Evolutionary conservation across 148 eudicot genomes (phyloP), one percentile per base, ranked within the genome.

Genomic region (Silene latifolia): DNA sequence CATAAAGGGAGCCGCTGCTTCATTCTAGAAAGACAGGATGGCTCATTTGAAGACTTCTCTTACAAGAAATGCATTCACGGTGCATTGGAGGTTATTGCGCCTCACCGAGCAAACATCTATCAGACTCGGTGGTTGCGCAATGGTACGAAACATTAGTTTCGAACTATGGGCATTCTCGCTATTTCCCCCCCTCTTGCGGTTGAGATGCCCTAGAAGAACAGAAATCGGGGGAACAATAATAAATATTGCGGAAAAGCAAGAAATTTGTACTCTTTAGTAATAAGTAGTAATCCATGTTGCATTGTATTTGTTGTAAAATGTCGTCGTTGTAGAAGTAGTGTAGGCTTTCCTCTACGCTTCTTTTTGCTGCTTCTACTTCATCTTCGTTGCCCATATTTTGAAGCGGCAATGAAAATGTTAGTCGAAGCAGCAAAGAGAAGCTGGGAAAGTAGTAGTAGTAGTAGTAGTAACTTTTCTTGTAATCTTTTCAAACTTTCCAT

Each of bases 351-450:
- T 89, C 88, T 88, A 88, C 59, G 93, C 97, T 94, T 92, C 88
- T 91, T 91, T 94, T 92, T 92, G 96, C 89, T 87, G 91, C 96
- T 89, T 92, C 93, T 88, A 89, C 96, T 91, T 83, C 85, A 85
- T 83, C 85, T 91, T 88, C 79, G 82, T 88, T 79, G 86, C 91
- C 85, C 47, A 47, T 19, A 67, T 32, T 67, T 47, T 57, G 66
- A 0, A 35, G 9, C 3, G 83, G 88, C 82, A 78, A 76, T 27
- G 77, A 89, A 87, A 69, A 78, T 83, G 47, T 84, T 87, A 92
- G 97, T 92, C 92, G 97, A 90, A 85, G 97, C 94, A 85, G 92
- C 98, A 89, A 91, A 69, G 97, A 89, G 87, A 91, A 89, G 97
- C 95, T 90, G 88, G 90, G 84, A 87, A 88, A 82, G 80, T 13